A percentile compares a stretch with the other conserved stretches of the same genome.
Conservation (phyloP, 768 basidiomycete genomes). For the Collybia sp. region DNA sequence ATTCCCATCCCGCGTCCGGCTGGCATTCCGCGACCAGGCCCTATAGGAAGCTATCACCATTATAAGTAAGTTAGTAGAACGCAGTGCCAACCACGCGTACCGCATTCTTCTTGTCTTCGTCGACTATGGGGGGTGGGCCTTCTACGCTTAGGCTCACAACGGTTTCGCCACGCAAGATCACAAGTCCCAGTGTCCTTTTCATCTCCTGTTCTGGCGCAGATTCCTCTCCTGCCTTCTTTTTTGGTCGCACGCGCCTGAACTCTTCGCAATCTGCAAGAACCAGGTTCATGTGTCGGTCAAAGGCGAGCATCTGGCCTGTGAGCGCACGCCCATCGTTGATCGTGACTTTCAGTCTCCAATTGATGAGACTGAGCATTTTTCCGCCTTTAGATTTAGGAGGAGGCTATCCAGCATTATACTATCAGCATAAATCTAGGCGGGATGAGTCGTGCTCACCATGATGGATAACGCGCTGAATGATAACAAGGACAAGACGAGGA, state of each 20-base stretch:
- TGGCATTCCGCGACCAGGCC: conserved; percentile 93
- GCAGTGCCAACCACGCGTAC: conserved; percentile 36
- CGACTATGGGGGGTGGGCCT: conserved; percentile 88
- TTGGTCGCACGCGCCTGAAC: conserved; percentile 87
- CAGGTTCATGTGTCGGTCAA: conserved; percentile 99
- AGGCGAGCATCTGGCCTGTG: conserved; percentile 98
- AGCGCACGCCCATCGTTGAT: conserved; percentile 95
- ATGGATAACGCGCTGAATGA: conserved; percentile 28
- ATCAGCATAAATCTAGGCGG: background rate
- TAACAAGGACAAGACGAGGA: conserved; percentile 11
- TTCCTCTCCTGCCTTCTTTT: conserved; percentile 86
- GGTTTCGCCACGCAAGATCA: conserved; percentile 94
- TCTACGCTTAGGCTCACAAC: conserved; percentile 94
- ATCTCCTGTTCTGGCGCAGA: conserved; percentile 83
- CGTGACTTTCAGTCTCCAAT: conserved; percentile 96
- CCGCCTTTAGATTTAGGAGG: conserved; percentile 97
- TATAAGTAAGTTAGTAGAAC: conserved; percentile 12
- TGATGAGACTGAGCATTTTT: conserved; percentile 96
- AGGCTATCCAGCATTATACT: conserved; percentile 45
- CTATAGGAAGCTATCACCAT: conserved; percentile 62
- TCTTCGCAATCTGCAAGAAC: conserved; percentile 98
- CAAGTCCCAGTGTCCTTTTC: conserved; percentile 94
- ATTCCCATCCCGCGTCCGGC: conserved; percentile 97
- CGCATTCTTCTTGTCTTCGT: conserved; percentile 83
- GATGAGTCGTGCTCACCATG: conserved; percentile 42